phyloP scores from a whole-genome alignment of 2,329 filamentous ascomycete genomes.

The Pezicula radicicola region DNA sequence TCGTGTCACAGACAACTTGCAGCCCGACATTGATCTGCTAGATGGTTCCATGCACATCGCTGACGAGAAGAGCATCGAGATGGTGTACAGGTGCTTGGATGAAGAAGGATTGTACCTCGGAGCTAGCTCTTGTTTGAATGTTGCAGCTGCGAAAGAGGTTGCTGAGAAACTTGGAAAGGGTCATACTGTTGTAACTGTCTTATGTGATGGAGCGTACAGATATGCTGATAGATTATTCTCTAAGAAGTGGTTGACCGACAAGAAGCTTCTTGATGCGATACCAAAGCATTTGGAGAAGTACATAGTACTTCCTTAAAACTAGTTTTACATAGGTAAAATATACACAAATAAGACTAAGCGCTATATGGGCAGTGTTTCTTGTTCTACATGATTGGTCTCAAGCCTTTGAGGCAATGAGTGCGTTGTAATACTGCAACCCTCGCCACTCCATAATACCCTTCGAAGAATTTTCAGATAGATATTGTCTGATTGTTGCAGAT shows the following conservation, averaged over 20 bases:
- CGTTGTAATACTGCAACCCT: not conserved
- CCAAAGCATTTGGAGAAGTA: conserved; percentile 88
- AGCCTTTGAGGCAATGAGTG: not conserved
- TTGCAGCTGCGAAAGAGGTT: conserved; percentile 91
- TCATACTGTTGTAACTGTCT: conserved; percentile 86
- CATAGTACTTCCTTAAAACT: conserved; percentile 74
- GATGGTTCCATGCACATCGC: conserved; percentile 82
- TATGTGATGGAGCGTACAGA: conserved; percentile 95
- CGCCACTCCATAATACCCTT: not conserved
- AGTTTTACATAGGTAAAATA: conserved; percentile 16
- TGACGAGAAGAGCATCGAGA: conserved; percentile 93
- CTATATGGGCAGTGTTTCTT: not conserved
- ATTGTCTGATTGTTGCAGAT: not conserved
- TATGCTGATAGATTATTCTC: conserved; percentile 95
- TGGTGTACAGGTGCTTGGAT: conserved; percentile 95
- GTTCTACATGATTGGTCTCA: not conserved
- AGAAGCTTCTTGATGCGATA: conserved; percentile 77
- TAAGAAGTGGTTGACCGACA: conserved; percentile 82
- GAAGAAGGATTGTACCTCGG: conserved; percentile 95
- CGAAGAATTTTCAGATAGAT: not conserved
- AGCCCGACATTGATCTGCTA: conserved; percentile 77
- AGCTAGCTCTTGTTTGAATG: conserved; percentile 90
- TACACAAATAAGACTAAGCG: conserved; percentile 1
- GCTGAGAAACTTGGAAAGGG: conserved; percentile 86
- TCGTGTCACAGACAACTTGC: conserved; percentile 90